Conservation (phyloP, 2,329 filamentous ascomycete species). For the Talaromyces sp. region DNA sequence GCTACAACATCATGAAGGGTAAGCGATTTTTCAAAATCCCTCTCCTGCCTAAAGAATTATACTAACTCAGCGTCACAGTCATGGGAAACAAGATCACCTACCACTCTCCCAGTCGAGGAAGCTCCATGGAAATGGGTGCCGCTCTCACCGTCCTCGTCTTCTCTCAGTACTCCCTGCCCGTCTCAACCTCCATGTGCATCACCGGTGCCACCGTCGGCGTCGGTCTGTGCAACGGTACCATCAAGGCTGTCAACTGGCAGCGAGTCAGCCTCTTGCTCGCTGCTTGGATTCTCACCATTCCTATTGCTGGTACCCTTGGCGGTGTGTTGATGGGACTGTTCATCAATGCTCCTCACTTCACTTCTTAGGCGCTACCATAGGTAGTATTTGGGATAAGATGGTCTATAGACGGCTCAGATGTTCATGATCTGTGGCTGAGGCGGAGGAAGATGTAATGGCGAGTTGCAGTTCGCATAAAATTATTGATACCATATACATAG, state of each 20-base stretch:
- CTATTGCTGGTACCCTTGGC: slow-evolving; percentile 49
- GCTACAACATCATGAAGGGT: slow-evolving; percentile 82
- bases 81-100: slow-evolving; percentile 81
- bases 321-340: slow-evolving; percentile 18
- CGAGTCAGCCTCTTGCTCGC: slow-evolving; percentile 64
- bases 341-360: slow-evolving; percentile 16
- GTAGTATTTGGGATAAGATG: not conserved
- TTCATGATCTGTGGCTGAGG: not conserved
- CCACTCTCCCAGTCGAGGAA: slow-evolving; percentile 57
- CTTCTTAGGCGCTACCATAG: not conserved
- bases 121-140: slow-evolving; percentile 75
- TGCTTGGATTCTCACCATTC: slow-evolving; percentile 65
- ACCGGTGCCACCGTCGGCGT: slow-evolving; percentile 75
- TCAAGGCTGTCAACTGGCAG: slow-evolving; percentile 72
- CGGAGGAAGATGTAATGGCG: not conserved
- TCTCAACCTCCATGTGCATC: slow-evolving; percentile 76
- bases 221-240: slow-evolving; percentile 68
- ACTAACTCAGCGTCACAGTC: slow-evolving; percentile 44
- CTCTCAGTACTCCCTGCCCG: slow-evolving; percentile 70
- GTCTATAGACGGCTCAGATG: not conserved
- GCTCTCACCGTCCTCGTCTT: slow-evolving; percentile 73
- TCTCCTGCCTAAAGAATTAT: no score
- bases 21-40: slow-evolving; percentile 27
- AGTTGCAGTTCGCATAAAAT: not conserved
- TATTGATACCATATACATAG: slow-evolving; percentile 3